Conservation (phyloP, 495 filamentous ascomycete species). For the Opeltia flavorubescens region DNA sequence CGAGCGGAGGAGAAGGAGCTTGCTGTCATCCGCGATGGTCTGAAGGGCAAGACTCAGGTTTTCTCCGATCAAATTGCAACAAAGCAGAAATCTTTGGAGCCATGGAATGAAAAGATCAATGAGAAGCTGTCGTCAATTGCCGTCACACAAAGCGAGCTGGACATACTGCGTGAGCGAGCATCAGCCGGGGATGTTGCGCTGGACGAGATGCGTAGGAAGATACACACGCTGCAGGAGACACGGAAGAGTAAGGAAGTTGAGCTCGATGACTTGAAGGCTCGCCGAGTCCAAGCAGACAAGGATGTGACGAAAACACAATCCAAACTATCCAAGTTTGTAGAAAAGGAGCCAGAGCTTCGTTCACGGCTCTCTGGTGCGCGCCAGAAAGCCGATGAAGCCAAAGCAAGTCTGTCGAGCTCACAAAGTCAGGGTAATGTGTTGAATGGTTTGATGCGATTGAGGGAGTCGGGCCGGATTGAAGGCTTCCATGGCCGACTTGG, state of each 20-base stretch:
- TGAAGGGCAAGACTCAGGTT: constrained; percentile 91
- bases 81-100: constrained; percentile 90
- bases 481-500: constrained; percentile 93
- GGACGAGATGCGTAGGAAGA: constrained; percentile 71
- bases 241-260: constrained; percentile 56
- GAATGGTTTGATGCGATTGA: constrained; percentile 80
- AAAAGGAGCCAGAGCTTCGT: constrained; percentile 68
- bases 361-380: constrained; percentile 72
- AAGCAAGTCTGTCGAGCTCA: constrained; percentile 71
- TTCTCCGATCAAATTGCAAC: constrained; percentile 82
- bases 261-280: constrained; percentile 57
- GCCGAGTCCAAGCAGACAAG: constrained; percentile 58
- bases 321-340: constrained; percentile 53
- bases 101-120: constrained; percentile 94
- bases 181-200: constrained; percentile 73
- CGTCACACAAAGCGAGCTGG: constrained; percentile 84
- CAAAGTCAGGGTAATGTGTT: constrained; percentile 90
- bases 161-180: constrained; percentile 76
- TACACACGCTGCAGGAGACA: constrained; percentile 54
- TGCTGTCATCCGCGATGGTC: constrained; percentile 56
- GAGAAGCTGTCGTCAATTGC: constrained; percentile 86
- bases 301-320: constrained; percentile 55
- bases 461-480: constrained; percentile 89
- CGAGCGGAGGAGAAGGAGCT: constrained; percentile 71
- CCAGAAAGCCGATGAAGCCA: constrained; percentile 90